Evolutionary conservation across 73 alveolate species (phyloP).

Genomic region (Blepharisma stoltei): DNA sequence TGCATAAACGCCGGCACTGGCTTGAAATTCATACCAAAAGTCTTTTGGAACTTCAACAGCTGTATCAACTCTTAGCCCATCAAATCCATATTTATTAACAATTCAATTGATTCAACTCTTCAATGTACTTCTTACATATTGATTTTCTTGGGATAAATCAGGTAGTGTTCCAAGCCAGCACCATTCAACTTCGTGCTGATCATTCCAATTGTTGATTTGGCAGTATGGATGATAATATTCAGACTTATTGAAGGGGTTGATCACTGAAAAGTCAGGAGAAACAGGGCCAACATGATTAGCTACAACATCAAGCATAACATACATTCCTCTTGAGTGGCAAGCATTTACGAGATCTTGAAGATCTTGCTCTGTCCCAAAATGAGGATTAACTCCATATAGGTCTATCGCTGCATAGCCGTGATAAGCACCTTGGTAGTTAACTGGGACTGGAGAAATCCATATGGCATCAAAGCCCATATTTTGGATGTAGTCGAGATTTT

Average conservation of each 20-base stretch:
- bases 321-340: slow-evolving; percentile 78
- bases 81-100: slow-evolving; percentile 69
- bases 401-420: slow-evolving; percentile 90
- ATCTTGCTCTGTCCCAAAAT: slow-evolving; percentile 79
- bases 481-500: slow-evolving; percentile 76
- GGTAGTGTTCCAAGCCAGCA: slow-evolving; percentile 90
- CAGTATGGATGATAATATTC: slow-evolving; percentile 85
- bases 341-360: slow-evolving; percentile 64
- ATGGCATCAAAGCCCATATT: slow-evolving; percentile 83
- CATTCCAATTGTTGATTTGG: slow-evolving; percentile 50
- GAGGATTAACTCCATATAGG: slow-evolving; percentile 62
- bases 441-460: slow-evolving; percentile 92
- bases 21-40: slow-evolving; percentile 82
- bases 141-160: slow-evolving; percentile 78
- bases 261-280: slow-evolving; percentile 52
- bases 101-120: slow-evolving; percentile 67
- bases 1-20: slow-evolving; percentile 77
- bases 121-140: slow-evolving; percentile 62
- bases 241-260: slow-evolving; percentile 77
- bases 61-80: slow-evolving; percentile 93
- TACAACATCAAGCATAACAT: slow-evolving; percentile 93
- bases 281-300: slow-evolving; percentile 88
- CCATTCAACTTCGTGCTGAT: slow-evolving; percentile 64
- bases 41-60: slow-evolving; percentile 76
- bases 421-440: slow-evolving; percentile 68